Percentiles rank a stretch among this genome's conserved stretches.
Conservation (phyloP, 2,329 filamentous ascomycete species). For the Fusarium sp. region DNA sequence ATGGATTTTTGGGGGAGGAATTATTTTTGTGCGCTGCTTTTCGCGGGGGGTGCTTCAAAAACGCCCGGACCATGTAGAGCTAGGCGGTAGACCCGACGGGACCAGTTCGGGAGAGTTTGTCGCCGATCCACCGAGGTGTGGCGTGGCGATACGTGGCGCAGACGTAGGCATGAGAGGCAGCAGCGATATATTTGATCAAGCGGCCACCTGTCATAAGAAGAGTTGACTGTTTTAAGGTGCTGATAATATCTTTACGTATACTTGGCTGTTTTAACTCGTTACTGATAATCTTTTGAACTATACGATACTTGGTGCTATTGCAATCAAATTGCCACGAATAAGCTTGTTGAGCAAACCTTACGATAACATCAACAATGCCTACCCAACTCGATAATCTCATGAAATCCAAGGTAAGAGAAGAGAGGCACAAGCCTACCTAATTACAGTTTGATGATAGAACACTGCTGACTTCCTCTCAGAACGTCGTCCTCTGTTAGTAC, state of each 20-base stretch:
- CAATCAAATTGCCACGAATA: not conserved
- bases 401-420: constrained; percentile 43
- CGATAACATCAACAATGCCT: constrained; percentile 29
- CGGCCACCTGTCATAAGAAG: constrained; percentile 38
- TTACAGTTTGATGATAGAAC: not conserved
- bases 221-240: not conserved
- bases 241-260: not conserved
- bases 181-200: constrained; percentile 20
- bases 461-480: constrained; percentile 59
- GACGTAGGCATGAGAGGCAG: constrained; percentile 15
- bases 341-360: not conserved
- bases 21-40: constrained; percentile 51
- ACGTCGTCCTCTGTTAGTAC: constrained; percentile 74
- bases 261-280: not conserved
- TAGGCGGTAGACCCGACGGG: not conserved
- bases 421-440: fast-evolving
- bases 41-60: constrained; percentile 44
- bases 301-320: not conserved
- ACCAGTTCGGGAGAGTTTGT: constrained; percentile 34
- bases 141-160: constrained; percentile 36
- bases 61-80: constrained; percentile 45
- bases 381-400: constrained; percentile 43
- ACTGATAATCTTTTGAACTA: not conserved
- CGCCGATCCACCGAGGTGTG: constrained; percentile 44
- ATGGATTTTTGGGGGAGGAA: constrained; percentile 49